Base-by-base conservation (phyloP, 495 filamentous ascomycete genomes). In the Chaetomium tenue region DNA sequence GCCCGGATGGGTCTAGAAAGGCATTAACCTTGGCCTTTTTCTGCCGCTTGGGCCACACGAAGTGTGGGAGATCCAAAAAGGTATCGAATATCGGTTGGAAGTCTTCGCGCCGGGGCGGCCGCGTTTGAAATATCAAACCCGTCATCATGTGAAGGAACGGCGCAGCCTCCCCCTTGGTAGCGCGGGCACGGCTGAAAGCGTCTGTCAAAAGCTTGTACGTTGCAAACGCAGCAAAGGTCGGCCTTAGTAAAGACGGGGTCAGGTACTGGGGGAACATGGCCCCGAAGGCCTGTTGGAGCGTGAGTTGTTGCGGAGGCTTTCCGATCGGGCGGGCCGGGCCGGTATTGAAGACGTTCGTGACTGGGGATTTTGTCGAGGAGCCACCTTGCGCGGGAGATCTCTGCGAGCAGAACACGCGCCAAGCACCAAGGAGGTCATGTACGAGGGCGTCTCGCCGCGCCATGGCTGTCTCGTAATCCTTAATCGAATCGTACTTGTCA, bases 161-260 rank as follows among this genome's bases (percentile, higher is more conserved):
- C 2, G 20, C 48, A 5, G 74, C 70, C 47, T 67, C 66, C 23
- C 65, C 59, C 25, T 48, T 50, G 37, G 66, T 53, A 2, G 66
- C 16, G 13, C 58, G 54, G 18, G 66, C 69, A 37, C 63, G 67
- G 55, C 67, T 73, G 59, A 67, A 57, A 12, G 64, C 61, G 47
- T 79, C 74, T 25, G 73, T 71, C 8, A 83, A 66, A 56, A 83
- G 57, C 20, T 64, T 67, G 64, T 77, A 79, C 0, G 79, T 82
- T 22, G 75, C 76, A 55, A 81, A 75, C 8, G 78, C 79, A 12
- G 72, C 71, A 8, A 72, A 56, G 15, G 71, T 67, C 16, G 74
- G 59, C 22, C 60, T 60, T 15, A 71, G 66, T 22, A 79, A 60
- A 25, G 70, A 59, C 7, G 55, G 50, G 4, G 42, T 52, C 23